These are phyloP conservation scores for Penicillium sp. DNA, from an alignment of 2,329 filamentous ascomycete species.

Conservation along the genomic window DNA sequence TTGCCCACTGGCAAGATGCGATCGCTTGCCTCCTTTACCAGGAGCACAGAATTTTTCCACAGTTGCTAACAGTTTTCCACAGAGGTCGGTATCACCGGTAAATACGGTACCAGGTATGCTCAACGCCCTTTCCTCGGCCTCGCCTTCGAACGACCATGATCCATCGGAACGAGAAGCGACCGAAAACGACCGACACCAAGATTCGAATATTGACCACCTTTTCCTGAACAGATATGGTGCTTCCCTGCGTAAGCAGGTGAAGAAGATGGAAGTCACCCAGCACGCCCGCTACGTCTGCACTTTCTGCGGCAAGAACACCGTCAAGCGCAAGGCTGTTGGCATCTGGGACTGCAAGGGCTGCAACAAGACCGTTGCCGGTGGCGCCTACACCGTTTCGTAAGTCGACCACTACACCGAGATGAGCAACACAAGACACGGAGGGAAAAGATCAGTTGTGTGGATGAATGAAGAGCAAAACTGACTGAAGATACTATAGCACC, in stretches of 20 bases:
- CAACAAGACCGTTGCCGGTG: slow-evolving; percentile 90
- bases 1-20: not conserved
- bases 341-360: slow-evolving; percentile 98
- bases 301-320: slow-evolving; percentile 97
- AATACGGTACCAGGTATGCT: slow-evolving; percentile 94
- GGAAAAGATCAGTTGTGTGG: not conserved
- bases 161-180: slow-evolving; percentile 21
- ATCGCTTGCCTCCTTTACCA: not conserved
- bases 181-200: slow-evolving; percentile 14
- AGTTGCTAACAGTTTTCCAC: slow-evolving; percentile 35
- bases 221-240: slow-evolving; percentile 79
- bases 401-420: slow-evolving; percentile 50
- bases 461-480: not conserved
- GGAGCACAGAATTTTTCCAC: not conserved
- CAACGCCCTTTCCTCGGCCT: slow-evolving; percentile 29
- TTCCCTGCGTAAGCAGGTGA: slow-evolving; percentile 97
- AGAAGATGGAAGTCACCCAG: slow-evolving; percentile 99
- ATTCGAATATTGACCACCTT: slow-evolving; percentile 23
- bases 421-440: not conserved
- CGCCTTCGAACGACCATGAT: slow-evolving; percentile 18
- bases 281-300: slow-evolving; percentile 97
- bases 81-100: slow-evolving; percentile 97
- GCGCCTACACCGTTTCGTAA: slow-evolving; percentile 96
- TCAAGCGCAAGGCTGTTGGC: slow-evolving; percentile 87
- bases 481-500: slow-evolving; percentile 61